Base-by-base conservation (phyloP, 495 filamentous ascomycete genomes). In the Aspergillus saccharolyticus region DNA sequence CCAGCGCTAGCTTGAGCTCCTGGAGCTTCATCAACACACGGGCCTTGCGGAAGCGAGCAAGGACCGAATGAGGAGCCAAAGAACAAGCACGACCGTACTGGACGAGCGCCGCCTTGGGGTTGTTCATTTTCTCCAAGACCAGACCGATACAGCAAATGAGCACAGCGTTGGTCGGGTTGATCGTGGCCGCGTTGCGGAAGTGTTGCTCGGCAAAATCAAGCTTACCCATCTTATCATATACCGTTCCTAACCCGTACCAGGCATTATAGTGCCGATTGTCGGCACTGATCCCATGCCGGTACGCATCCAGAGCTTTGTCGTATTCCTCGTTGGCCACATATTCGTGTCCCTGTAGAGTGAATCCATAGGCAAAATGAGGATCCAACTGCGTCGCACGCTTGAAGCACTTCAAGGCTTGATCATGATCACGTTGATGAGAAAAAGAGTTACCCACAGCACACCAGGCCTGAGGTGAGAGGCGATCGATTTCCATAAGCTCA, bases 311-410 rank as follows among this genome's bases (percentile, higher is more conserved):
- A 1, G 94, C 94, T 61, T 96, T 96, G 74, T 97, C 93, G 65
- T 90, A 96, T 70, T 98, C 94, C 65, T 98, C 94, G 57, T 96
- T 97, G 20, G 87, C 81, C n/a, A 97, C 86, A 69, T 96, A 90
- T 67, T 98, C 94, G 66, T 98, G 94, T 1, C 94, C 94, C 66
- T 97, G 93, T 9, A 98, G 75, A 0, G 95, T 96, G 67, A 90
- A 96, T 8, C 90, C 93, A 66, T 98, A 98, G 3, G 94, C 92
- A 71, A 97, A 96, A 42, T 84, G 86, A 7, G 90, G 88, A 68
- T 96, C 82, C 8, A 97, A 75, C 69, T 95, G 89, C 1, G 90
- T 96, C 4, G 94, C 94, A 45, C 94, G 84, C 66, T 91, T 96
- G 82, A 98, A 98, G 67, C 94, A 97, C 57, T 88, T 86, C 48